A percentile compares a stretch with the other conserved stretches of the same genome.
Evolutionary conservation across 441 rosid species (phyloP).

Genomic region (Croton laevigatus): DNA sequence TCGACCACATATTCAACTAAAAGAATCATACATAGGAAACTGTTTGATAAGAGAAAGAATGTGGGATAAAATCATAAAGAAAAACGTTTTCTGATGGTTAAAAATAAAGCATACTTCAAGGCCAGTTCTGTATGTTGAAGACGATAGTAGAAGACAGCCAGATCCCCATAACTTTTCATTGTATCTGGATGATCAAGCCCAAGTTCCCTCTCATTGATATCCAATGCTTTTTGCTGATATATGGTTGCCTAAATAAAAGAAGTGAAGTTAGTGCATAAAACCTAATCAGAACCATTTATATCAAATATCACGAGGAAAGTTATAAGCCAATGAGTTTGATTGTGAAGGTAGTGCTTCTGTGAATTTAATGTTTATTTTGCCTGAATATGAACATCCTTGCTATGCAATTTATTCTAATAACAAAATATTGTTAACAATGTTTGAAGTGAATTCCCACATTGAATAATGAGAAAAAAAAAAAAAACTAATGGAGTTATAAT

Average conservation of each 20-base stretch:
- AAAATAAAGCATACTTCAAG: slow-evolving; percentile 57
- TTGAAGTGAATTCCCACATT: no score
- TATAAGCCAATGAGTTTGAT: slow-evolving; percentile 4
- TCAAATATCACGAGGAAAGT: background rate
- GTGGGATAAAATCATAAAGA: slow-evolving; percentile 6
- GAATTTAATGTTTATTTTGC: background rate
- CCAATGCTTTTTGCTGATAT: slow-evolving; percentile 90
- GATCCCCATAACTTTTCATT: slow-evolving; percentile 72
- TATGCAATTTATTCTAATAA: background rate
- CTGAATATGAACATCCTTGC: slow-evolving; percentile 1
- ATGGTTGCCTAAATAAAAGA: slow-evolving; percentile 64
- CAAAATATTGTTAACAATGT: background rate
- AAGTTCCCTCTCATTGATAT: slow-evolving; percentile 90
- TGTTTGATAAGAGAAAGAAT: background rate
- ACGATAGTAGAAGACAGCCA: slow-evolving; percentile 68
- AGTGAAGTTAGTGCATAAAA: slow-evolving; percentile 34
- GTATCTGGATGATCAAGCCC: slow-evolving; percentile 96
- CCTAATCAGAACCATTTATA: slow-evolving; percentile 13
- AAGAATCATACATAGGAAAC: slow-evolving; percentile 6
- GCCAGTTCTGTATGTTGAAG: slow-evolving; percentile 74
- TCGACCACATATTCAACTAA: background rate
- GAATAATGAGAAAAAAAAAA: no score
- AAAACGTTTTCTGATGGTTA: slow-evolving; percentile 12
- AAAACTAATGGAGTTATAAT: no score
- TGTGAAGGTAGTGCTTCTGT: background rate